Evolutionary conservation across 148 eudicot genomes (phyloP).

Genomic region (Rhododendron vialii): DNA sequence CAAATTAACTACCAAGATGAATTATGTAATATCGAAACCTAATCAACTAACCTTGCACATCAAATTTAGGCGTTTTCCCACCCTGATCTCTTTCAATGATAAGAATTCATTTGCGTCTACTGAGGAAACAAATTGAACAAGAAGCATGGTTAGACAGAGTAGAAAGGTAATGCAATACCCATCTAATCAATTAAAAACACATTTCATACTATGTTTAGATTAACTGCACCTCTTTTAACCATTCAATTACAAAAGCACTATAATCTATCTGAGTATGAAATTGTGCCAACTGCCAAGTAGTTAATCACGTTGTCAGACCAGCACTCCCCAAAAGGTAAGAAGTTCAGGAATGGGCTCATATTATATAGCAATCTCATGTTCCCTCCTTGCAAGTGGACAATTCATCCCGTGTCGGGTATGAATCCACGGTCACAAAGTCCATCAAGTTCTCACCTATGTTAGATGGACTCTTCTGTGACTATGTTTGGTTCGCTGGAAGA

Average conservation of each 20-base stretch:
- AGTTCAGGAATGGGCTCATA: background rate
- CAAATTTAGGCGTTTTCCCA: slow-evolving; percentile 46
- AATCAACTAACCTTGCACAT: slow-evolving; percentile 62
- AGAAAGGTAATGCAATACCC: background rate
- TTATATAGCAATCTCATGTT: background rate
- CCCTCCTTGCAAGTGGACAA: background rate
- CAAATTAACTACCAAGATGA: background rate
- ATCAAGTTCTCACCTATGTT: background rate
- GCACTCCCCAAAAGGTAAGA: background rate
- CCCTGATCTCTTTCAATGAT: slow-evolving; percentile 47
- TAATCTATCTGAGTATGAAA: background rate
- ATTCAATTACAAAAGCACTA: background rate
- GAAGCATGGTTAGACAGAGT: background rate
- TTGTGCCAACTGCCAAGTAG: background rate
- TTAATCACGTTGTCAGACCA: background rate
- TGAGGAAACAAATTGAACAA: slow-evolving; percentile 7
- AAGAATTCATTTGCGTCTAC: slow-evolving; percentile 39
- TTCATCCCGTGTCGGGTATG: background rate
- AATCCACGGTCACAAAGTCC: background rate
- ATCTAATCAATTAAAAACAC: background rate
- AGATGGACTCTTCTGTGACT: background rate
- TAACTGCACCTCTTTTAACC: background rate
- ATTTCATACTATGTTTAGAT: background rate
- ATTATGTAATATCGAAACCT: background rate
- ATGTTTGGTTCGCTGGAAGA: background rate